These are phyloP conservation scores for Typha latifolia DNA, from an alignment of 176 grass and related monocot genomes.

Conservation along the genomic window DNA sequence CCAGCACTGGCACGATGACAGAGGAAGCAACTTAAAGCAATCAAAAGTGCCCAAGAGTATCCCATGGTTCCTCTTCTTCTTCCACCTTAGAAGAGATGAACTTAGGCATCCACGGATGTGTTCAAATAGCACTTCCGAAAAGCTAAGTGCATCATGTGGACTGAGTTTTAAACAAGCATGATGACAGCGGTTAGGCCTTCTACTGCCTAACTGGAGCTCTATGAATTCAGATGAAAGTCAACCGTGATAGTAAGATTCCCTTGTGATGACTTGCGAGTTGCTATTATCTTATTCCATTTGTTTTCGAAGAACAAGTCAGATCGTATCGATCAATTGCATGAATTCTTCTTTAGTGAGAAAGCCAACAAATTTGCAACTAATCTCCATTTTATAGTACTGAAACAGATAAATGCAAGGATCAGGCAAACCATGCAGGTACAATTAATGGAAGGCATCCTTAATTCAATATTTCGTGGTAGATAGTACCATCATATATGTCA, in stretches of 20 bases:
- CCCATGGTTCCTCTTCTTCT: conserved; percentile 9
- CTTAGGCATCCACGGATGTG: background rate
- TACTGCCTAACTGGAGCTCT: conserved; percentile 15
- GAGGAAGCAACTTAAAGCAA: conserved; percentile 21
- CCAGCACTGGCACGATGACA: conserved; percentile 12
- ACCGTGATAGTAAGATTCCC: conserved; percentile 20
- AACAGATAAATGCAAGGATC: background rate
- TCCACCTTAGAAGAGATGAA: background rate
- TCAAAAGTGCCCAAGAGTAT: conserved; percentile 4
- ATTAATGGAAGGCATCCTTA: background rate
- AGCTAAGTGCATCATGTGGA: background rate
- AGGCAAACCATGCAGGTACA: background rate
- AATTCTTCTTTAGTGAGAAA: background rate
- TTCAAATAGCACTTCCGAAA: background rate
- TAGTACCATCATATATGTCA: background rate
- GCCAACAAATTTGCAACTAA: background rate
- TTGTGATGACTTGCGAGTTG: conserved; percentile 2
- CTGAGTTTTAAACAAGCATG: conserved; percentile 4
- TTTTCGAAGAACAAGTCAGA: conserved; percentile 8
- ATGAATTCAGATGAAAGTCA: conserved; percentile 22
- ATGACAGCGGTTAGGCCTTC: conserved; percentile 22
- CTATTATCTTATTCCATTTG: conserved; percentile 11
- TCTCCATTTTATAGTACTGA: background rate
- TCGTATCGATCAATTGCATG: conserved; percentile 10
- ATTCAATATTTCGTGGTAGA: background rate